phyloP scores from a whole-genome alignment of 164 flowering plant species.

The Annona cherimola region DNA sequence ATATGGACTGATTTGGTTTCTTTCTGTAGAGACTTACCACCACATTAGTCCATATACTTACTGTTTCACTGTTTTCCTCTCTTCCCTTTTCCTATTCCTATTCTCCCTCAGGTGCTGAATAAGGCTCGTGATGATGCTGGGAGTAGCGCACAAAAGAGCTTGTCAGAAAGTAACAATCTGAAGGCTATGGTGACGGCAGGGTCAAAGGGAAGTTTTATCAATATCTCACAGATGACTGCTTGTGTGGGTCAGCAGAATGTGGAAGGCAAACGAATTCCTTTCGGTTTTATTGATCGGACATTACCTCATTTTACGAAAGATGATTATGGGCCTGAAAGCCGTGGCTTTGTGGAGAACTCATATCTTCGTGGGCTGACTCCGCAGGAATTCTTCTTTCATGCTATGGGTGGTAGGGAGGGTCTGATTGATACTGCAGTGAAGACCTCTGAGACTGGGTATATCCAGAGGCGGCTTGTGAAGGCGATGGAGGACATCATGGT shows the following conservation, averaged over 20 bases:
- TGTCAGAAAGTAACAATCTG: conserved; percentile 93
- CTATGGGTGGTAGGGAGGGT: conserved; percentile 99
- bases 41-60: too few relatives aligned
- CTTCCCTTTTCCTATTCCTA: not conserved
- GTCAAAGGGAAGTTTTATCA: conserved; percentile 97
- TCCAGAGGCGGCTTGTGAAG: conserved; percentile 92
- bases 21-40: too few relatives aligned
- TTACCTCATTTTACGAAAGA: conserved; percentile 95
- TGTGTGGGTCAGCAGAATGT: conserved; percentile 99
- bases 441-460: conserved; percentile 98
- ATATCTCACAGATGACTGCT: conserved; percentile 99
- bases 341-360: conserved; percentile 99
- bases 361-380: conserved; percentile 95
- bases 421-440: conserved; percentile 98
- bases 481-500: conserved; percentile 99
- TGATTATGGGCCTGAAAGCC: conserved; percentile 98
- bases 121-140: conserved; percentile 99
- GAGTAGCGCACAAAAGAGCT: conserved; percentile 95
- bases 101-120: conserved; percentile 62
- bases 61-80: too few relatives aligned
- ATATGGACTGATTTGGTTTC: not conserved
- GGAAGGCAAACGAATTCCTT: conserved; percentile 97
- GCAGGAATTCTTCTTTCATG: conserved; percentile 98
- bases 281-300: conserved; percentile 80
- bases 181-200: conserved; percentile 99